Percentiles rank a stretch among this genome's conserved stretches.
These are phyloP conservation scores for Polyplosphaeria fusca DNA, from an alignment of 495 filamentous ascomycete genomes.

Conservation along the genomic window DNA sequence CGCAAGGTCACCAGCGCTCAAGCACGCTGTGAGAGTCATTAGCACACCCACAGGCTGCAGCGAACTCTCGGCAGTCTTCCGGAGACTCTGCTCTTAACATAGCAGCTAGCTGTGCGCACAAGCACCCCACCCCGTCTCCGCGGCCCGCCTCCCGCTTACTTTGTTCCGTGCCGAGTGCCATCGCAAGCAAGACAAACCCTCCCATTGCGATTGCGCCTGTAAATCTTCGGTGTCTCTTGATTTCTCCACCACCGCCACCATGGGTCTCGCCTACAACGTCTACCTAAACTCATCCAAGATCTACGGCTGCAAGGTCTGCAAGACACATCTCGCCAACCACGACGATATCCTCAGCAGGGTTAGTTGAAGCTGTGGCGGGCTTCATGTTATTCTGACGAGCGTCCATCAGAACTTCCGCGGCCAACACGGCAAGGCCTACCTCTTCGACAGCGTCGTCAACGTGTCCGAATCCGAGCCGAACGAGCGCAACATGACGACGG, in stretches of 20 bases:
- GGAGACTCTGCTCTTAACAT: no score
- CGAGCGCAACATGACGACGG: conserved; percentile 99
- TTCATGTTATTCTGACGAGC: not conserved
- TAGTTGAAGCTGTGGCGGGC: conserved; percentile 35
- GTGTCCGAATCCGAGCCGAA: conserved; percentile 71
- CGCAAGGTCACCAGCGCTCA: conserved; percentile 7
- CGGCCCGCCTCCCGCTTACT: no score
- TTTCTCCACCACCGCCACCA: no score
- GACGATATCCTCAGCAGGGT: conserved; percentile 95
- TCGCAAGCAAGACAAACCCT: no score
- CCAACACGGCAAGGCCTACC: conserved; percentile 96
- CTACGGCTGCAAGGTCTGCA: conserved; percentile 94
- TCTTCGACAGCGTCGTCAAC: conserved; percentile 94
- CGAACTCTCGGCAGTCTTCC: no score
- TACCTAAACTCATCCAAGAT: conserved; percentile 88
- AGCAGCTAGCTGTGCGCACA: no score
- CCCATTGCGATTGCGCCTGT: no score
- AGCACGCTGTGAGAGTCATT: not conserved
- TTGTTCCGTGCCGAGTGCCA: no score
- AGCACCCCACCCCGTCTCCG: no score
- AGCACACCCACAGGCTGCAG: no score
- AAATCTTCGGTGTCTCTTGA: no score
- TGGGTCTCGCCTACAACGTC: conserved; percentile 95
- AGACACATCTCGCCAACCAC: conserved; percentile 89
- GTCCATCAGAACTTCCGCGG: conserved; percentile 85